Base-by-base conservation (phyloP, 2,329 filamentous ascomycete species). In the Colletotrichum aenigma region DNA sequence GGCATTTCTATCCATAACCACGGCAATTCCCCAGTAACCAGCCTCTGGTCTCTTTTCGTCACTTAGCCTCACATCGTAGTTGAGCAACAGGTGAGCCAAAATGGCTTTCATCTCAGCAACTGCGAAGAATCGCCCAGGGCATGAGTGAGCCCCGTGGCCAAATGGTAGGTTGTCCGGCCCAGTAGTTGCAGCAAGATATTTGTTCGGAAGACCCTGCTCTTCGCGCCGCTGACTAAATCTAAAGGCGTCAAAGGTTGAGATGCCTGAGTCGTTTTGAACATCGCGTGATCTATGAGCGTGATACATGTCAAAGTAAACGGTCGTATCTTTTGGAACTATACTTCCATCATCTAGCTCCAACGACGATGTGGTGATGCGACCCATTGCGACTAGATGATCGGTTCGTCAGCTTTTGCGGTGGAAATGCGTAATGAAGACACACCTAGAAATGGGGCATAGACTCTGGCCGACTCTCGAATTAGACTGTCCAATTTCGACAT, bases 71-170 rank as follows among this genome's bases (percentile, higher is more conserved):
- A 66, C 21, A 56, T 84, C 82, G 48, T 83, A 83, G 58, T 80
- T 80, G 43, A 83, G 67, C 36, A 85, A 28, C 1, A 85, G 36
- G 26, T 81, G 76, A 8, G 76, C 72, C 30, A 85, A 56, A 4
- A 78, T 69, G 24, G 84, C 76, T 80, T 87, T 87, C 56, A 86
- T 81, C 78, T 86, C 83, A 61, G 85, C 83, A 3, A 80, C 81
- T 0, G 85, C 86, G 77, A 87, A 87, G 78, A 87, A 87, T 1
- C 86, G 77, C 0, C 86, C 86, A 0, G 86, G 86, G 60, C 86
- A 88, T 0, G 85, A 82, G 64, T 87, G 83, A 10, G 77, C 77
- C 0, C 87, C 86, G 65, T 87, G 82, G 0, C 87, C 86, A 69
- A 87, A 88, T 1, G 75, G 79, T 13, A 85, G 65, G 38, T 81